Conservation (phyloP, 345 rosid genomes). For the Passiflora organensis region DNA sequence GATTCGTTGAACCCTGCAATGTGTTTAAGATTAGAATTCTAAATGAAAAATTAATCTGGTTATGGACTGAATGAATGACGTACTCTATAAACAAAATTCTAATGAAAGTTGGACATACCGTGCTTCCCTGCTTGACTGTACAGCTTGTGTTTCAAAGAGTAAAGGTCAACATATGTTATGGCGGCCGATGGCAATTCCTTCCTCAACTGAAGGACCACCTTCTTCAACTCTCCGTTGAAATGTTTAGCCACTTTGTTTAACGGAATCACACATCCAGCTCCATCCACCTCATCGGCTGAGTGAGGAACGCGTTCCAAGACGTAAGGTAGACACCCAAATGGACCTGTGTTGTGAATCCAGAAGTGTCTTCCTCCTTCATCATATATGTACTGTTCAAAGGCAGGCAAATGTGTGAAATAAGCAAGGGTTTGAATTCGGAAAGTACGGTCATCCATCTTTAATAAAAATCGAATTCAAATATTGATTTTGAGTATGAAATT, state of each 20-base stretch:
- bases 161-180: slow-evolving; percentile 59
- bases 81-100: neutral
- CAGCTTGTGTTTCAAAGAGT: slow-evolving; percentile 50
- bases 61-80: too few relatives aligned
- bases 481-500: too few relatives aligned
- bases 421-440: too few relatives aligned
- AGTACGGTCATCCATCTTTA: neutral
- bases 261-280: slow-evolving; percentile 53
- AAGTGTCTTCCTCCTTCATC: slow-evolving; percentile 63
- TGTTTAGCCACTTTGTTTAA: slow-evolving; percentile 55
- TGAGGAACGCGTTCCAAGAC: slow-evolving; percentile 40
- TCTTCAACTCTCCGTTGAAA: slow-evolving; percentile 41
- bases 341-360: slow-evolving; percentile 80
- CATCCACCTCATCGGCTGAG: slow-evolving; percentile 33
- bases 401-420: neutral
- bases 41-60: too few relatives aligned
- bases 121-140: slow-evolving; percentile 42
- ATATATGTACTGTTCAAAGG: slow-evolving; percentile 36
- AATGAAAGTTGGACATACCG: slow-evolving; percentile 27
- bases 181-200: slow-evolving; percentile 48
- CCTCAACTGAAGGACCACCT: slow-evolving; percentile 34
- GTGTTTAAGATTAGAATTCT: neutral
- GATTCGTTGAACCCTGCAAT: slow-evolving; percentile 54
- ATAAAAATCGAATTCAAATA: too few relatives aligned
- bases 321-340: slow-evolving; percentile 64